Base-by-base conservation (phyloP, 352 stramenopile genomes). In the Globisporangium paddicum region DNA sequence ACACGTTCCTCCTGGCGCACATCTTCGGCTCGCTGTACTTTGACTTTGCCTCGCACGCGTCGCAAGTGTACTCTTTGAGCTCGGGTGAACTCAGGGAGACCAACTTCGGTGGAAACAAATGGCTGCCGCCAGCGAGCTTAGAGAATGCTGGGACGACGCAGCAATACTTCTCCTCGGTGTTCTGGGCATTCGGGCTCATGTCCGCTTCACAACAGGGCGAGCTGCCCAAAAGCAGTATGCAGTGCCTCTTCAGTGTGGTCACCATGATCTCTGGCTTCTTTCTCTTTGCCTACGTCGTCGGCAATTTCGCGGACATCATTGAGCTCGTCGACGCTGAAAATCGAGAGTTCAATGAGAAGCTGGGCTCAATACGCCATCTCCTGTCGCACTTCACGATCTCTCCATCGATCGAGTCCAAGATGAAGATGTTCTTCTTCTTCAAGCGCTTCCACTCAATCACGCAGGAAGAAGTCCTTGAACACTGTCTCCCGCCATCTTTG, bases 401-500 rank as follows among this genome's bases (percentile, higher is more conserved):
- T 8, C 50, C 51, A 18, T 58, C 68, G 11, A 69, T 86, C 10
- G 48, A 67, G 40, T 45, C 72, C 8, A 67, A 69, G 1, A 62
- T 86, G 35, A 77, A 78, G 47, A 77, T 72, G 2, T 84, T 68
- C 58, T 84, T 72, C 48, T 74, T 75, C 48, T 86, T 84, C 63
- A 60, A 72, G 34, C 69, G 73, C 7, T 86, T 73, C 52, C 76
- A 84, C 44, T 78, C 71, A 1, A 84, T 84, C 62, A 81, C 73
- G 0, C 69, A 82, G 57, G 76, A 86, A 46, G 63, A 72, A 18
- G 47, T 79, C 10, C 55, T 86, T 3, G 67, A 75, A 23, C 56
- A 66, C 4, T 84, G 71, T 26, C 56, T 86, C 9, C 76, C 76
- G 13, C 76, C 73, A 0, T 78, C 76, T 4, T 51, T 86, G 30